Conservation (phyloP, 768 basidiomycete genomes). For the Megacollybia marginata region DNA sequence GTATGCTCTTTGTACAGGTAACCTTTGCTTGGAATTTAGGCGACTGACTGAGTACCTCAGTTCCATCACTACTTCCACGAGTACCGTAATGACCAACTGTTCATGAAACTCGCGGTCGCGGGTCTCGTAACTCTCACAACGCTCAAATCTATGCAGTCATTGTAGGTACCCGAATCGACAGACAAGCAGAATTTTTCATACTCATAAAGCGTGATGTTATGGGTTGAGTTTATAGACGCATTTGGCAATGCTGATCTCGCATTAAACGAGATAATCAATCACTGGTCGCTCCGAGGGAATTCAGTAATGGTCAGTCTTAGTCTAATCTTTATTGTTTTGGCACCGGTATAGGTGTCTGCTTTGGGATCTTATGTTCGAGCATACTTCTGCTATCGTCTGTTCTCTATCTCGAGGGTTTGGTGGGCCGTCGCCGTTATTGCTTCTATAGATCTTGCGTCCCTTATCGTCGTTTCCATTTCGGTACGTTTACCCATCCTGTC, state of each 20-base stretch:
- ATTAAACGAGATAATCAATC: not conserved
- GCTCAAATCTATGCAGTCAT: not conserved
- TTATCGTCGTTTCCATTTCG: not conserved
- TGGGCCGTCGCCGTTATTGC: not conserved
- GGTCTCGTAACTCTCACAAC: not conserved
- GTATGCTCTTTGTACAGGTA: not conserved
- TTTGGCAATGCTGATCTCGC: not conserved
- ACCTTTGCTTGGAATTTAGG: not conserved
- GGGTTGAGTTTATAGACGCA: not conserved
- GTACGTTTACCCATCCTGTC: not conserved
- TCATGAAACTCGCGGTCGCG: not conserved
- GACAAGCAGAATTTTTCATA: not conserved
- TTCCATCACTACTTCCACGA: not conserved
- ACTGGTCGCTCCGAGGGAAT: constrained; percentile 1
- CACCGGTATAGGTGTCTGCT: not conserved
- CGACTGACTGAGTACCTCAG: not conserved
- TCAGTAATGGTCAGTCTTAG: not conserved
- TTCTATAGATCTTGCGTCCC: not conserved
- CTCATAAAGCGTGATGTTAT: not conserved
- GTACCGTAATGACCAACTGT: not conserved
- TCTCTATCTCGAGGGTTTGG: not conserved
- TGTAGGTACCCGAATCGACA: not conserved
- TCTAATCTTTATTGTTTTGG: no score
- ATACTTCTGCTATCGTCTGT: not conserved
- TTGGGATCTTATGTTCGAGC: not conserved